These are phyloP conservation scores for Verticillium longisporum DNA, from an alignment of 2,329 filamentous ascomycete genomes.

Conservation along the genomic window DNA sequence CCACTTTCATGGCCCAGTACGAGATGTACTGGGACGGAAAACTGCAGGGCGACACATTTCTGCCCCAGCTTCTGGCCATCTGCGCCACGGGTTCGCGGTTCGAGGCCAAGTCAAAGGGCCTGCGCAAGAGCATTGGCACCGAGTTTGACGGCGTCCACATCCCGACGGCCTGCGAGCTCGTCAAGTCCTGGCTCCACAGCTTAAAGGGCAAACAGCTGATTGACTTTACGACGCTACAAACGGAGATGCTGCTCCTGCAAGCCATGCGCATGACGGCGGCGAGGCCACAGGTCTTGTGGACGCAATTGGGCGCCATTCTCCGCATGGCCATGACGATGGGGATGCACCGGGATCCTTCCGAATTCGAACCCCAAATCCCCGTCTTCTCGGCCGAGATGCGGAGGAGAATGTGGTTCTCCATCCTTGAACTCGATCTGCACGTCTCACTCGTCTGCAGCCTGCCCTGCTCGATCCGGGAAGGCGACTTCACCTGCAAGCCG, in stretches of 20 bases:
- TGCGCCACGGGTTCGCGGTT: conserved; percentile 48
- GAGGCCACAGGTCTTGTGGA: conserved; percentile 45
- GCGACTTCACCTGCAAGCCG: conserved; percentile 45
- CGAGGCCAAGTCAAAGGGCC: conserved; percentile 40
- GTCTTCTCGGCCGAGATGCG: conserved; percentile 47
- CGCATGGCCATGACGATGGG: conserved; percentile 55
- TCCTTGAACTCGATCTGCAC: conserved; percentile 50
- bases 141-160: conserved; percentile 46
- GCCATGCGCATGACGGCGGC: conserved; percentile 43
- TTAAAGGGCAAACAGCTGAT: conserved; percentile 45
- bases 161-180: conserved; percentile 48
- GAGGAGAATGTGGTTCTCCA: conserved; percentile 49
- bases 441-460: conserved; percentile 45
- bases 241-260: conserved; percentile 46
- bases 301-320: conserved; percentile 46
- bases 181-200: conserved; percentile 46
- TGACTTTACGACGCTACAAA: conserved; percentile 46
- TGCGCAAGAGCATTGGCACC: conserved; percentile 13
- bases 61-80: conserved; percentile 46
- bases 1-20: conserved; percentile 44
- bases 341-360: conserved; percentile 48
- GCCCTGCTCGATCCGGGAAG: conserved; percentile 43
- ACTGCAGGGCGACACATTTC: conserved; percentile 39
- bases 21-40: conserved; percentile 44
- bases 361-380: conserved; percentile 40